Evolutionary conservation across 2,329 filamentous ascomycete species (phyloP).

Genomic region (Thyridium curvatum): DNA sequence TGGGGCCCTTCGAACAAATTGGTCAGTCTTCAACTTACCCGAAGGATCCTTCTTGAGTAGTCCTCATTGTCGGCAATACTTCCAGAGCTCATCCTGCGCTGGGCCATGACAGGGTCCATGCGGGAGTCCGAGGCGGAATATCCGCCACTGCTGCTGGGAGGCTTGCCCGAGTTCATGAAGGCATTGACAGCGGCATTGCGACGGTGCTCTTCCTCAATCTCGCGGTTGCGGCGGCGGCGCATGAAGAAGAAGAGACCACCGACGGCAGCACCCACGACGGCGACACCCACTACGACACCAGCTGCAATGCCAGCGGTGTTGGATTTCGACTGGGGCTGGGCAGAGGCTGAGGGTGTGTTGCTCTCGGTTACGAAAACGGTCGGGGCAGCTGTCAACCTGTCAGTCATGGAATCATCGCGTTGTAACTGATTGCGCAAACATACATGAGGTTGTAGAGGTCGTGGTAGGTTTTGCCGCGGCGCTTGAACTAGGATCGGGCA

Average conservation of each 20-base stretch:
- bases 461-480: slow-evolving; percentile 22
- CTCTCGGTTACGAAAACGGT: slow-evolving; percentile 13
- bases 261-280: slow-evolving; percentile 58
- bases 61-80: slow-evolving; percentile 97
- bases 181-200: slow-evolving; percentile 73
- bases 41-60: slow-evolving; percentile 90
- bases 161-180: slow-evolving; percentile 59
- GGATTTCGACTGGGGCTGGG: too few relatives aligned
- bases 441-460: slow-evolving; percentile 15
- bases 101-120: slow-evolving; percentile 79
- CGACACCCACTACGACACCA: slow-evolving; percentile 78
- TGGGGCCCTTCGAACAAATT: too few relatives aligned
- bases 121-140: slow-evolving; percentile 75
- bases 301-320: slow-evolving; percentile 81
- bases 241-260: slow-evolving; percentile 69
- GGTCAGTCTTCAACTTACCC: slow-evolving; percentile 63
- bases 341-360: slow-evolving; percentile 27
- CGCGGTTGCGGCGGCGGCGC: slow-evolving; percentile 67
- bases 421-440: background rate
- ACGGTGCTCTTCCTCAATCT: slow-evolving; percentile 78
- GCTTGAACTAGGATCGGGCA: slow-evolving; percentile 17
- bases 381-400: slow-evolving; percentile 1
- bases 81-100: slow-evolving; percentile 82
- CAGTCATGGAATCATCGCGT: slow-evolving; percentile 9
- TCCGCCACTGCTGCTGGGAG: slow-evolving; percentile 55